Evolutionary conservation across 805 yeast genomes (phyloP), one percentile per base, ranked within the genome.

Genomic region (Diddensiella transvaalensis): DNA sequence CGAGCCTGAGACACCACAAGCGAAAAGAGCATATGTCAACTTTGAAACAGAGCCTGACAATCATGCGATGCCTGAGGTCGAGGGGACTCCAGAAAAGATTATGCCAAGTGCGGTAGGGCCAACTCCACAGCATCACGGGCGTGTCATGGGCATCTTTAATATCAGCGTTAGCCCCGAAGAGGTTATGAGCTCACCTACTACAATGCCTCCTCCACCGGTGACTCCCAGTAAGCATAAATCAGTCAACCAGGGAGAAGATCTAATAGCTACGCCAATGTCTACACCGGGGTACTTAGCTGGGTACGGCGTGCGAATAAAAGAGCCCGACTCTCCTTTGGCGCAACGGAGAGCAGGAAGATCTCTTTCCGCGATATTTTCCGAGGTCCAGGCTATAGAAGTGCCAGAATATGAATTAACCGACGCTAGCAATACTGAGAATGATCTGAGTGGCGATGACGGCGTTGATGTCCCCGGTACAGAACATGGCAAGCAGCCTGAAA

Each of bases 41-140:
- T 8, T 8, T 8, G 40, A 17, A 15, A 8, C n/a, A 11, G 21
- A 13, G 15, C 22, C 21, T 37, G 22, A 44, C 8, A 5, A 6
- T 32, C n/a, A 40, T 2, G 33, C 26, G 19, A 6, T 6, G 6
- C 39, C 38, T 11, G 22, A 32, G 10, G 22, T 3, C 2, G 43
- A 3, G 2, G 37, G 2, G n/a, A 22, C 41, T 36, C 41, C 43
- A 15, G 41, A 40, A 15, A 35, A 17, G 15, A 15, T 35, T 8
- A 35, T 17, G 21, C 21, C 21, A 35, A 15, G 18, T 15, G 38
- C 38, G 51, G 61, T 87, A 10, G 95, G 95, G 0, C 96, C 96
- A 0, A 87, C 96, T 0, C 96, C 96, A 0, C 96, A 87, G 57
- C 74, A 87, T 6, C 74, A 82, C 52, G 96, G 96, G 0, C 76